Percentiles rank a stretch among this genome's conserved stretches.
phyloP scores from a whole-genome alignment of 352 stramenopile genomes.

The Pythium aquatile region DNA sequence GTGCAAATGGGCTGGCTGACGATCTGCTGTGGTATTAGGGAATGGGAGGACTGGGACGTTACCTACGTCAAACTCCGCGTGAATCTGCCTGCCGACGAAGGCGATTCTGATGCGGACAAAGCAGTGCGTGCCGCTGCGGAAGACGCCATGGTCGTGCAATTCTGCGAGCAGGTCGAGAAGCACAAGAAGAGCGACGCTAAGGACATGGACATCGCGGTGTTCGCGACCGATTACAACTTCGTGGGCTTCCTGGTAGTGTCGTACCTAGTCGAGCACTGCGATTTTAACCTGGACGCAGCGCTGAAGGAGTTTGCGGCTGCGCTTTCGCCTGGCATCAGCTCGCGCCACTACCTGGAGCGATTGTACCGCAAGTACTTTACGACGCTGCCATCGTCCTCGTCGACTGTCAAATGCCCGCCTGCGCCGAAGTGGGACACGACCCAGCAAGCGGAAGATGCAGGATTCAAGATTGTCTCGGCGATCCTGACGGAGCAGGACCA shows the following conservation, averaged over 20 bases:
- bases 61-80: slow-evolving; percentile 68
- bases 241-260: slow-evolving; percentile 66
- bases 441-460: slow-evolving; percentile 37
- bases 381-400: slow-evolving; percentile 53
- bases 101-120: slow-evolving; percentile 25
- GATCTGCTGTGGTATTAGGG: slow-evolving; percentile 32
- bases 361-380: slow-evolving; percentile 83
- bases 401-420: slow-evolving; percentile 44
- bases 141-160: slow-evolving; percentile 53
- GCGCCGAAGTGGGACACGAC: slow-evolving; percentile 64
- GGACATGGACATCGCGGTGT: slow-evolving; percentile 81
- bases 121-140: slow-evolving; percentile 40
- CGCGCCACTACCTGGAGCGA: slow-evolving; percentile 58
- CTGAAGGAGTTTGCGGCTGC: slow-evolving; percentile 60
- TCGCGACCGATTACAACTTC: slow-evolving; percentile 61
- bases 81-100: slow-evolving; percentile 9
- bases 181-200: slow-evolving; percentile 62
- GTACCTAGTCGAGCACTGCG: slow-evolving; percentile 72
- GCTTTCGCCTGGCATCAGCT: slow-evolving; percentile 64
- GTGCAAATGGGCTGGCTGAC: not conserved
- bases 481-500: slow-evolving; percentile 74
- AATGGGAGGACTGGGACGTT: slow-evolving; percentile 89
- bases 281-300: slow-evolving; percentile 56
- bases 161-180: slow-evolving; percentile 53
- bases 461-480: slow-evolving; percentile 46